These are phyloP conservation scores for Clavispora phyllophila DNA, from an alignment of 805 yeast genomes.

Conservation along the genomic window DNA sequence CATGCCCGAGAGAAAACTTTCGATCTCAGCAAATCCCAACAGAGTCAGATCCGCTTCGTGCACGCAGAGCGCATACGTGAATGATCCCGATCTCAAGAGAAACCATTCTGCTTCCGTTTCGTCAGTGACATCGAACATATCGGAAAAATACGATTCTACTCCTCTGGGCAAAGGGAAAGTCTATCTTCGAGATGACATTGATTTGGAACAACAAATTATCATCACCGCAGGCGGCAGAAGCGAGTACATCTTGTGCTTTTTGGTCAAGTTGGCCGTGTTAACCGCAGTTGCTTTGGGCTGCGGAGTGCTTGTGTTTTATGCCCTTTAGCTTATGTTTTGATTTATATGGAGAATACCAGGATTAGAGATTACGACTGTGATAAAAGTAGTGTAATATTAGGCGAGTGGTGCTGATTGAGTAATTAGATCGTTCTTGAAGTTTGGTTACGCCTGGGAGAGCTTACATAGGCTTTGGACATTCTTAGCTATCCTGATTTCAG, in stretches of 20 bases:
- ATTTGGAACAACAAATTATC: constrained; percentile 34
- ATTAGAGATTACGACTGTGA: background rate
- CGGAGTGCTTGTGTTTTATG: constrained; percentile 32
- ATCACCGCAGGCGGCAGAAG: constrained; percentile 34
- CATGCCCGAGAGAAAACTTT: background rate
- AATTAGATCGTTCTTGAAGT: too few relatives aligned
- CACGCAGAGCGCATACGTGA: constrained; percentile 1
- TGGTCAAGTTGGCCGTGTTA: constrained; percentile 26
- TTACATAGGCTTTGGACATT: too few relatives aligned
- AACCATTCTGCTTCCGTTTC: constrained; percentile 21
- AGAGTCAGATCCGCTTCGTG: background rate
- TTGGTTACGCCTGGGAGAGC: too few relatives aligned
- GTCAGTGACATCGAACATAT: constrained; percentile 18
- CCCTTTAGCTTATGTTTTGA: constrained; percentile 14
- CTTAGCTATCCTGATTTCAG: too few relatives aligned
- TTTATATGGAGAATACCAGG: background rate
- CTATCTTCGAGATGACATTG: constrained; percentile 25
- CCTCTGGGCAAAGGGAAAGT: constrained; percentile 17
- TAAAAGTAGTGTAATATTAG: too few relatives aligned
- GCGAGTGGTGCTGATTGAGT: too few relatives aligned
- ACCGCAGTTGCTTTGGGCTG: constrained; percentile 27
- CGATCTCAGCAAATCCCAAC: background rate
- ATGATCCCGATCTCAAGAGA: constrained; percentile 12
- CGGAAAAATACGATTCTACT: constrained; percentile 8
- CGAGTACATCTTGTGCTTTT: constrained; percentile 28